These are phyloP conservation scores for Ogataea degrootiae DNA, from an alignment of 805 yeast species.

Conservation along the genomic window DNA sequence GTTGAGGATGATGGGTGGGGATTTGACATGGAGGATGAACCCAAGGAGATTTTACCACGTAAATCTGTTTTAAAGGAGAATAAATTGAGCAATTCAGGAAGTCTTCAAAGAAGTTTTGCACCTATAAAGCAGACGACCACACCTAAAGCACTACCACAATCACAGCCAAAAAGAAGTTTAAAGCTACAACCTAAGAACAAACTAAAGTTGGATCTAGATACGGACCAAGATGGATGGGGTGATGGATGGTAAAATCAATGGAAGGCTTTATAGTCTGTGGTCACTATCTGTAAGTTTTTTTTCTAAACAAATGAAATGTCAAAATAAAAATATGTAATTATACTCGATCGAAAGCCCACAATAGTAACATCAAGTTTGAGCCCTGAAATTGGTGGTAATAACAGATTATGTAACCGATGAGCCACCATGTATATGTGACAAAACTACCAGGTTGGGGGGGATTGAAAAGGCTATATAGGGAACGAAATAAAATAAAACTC, in stretches of 20 bases:
- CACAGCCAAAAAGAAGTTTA: conserved; percentile 10
- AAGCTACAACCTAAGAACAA: conserved; percentile 27
- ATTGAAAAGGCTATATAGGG: too few species aligned
- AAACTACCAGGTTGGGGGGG: too few species aligned
- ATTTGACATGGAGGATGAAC: conserved; percentile 19
- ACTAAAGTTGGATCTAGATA: conserved; percentile 31
- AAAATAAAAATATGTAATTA: too few species aligned
- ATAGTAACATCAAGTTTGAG: too few species aligned
- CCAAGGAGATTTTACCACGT: not conserved
- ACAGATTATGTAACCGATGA: too few species aligned
- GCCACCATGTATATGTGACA: too few species aligned
- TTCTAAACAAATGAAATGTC: too few species aligned
- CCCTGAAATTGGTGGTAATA: too few species aligned
- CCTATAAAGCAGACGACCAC: not conserved
- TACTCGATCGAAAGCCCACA: too few species aligned
- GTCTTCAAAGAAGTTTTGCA: not conserved
- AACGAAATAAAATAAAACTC: too few species aligned
- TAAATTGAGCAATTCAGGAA: not conserved
- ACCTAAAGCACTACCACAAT: not conserved
- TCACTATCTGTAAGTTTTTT: too few species aligned
- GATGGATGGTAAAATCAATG: conserved; percentile 34
- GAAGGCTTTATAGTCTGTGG: too few species aligned
- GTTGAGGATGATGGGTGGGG: conserved; percentile 27
- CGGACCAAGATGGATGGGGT: conserved; percentile 40
- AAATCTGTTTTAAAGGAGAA: not conserved